Conservation (phyloP, 352 stramenopile species). For the Globisporangium mamillatum region DNA sequence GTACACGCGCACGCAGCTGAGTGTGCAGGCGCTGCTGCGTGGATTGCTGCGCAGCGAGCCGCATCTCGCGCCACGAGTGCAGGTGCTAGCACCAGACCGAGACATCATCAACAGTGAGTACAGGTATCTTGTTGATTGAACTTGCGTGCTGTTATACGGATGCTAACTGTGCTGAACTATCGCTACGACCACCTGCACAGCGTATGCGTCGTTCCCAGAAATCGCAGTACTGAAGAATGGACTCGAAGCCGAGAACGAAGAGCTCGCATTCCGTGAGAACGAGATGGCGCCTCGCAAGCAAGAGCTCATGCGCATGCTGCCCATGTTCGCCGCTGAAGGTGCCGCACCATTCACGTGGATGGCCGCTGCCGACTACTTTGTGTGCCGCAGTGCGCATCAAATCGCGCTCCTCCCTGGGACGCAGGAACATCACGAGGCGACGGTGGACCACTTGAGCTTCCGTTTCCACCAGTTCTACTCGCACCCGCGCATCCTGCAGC, state of each 20-base stretch:
- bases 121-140: background rate
- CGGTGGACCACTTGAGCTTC: slow-evolving; percentile 56
- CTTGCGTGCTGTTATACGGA: background rate
- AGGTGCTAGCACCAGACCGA: slow-evolving; percentile 54
- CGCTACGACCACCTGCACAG: slow-evolving; percentile 19
- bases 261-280: slow-evolving; percentile 45
- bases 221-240: slow-evolving; percentile 51
- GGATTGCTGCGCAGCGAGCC: slow-evolving; percentile 40
- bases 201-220: slow-evolving; percentile 61
- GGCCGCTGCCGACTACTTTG: slow-evolving; percentile 68
- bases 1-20: slow-evolving; percentile 80
- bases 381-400: slow-evolving; percentile 58
- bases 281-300: slow-evolving; percentile 49
- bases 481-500: slow-evolving; percentile 55
- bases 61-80: slow-evolving; percentile 35
- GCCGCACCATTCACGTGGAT: slow-evolving; percentile 66
- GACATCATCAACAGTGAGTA: slow-evolving; percentile 84
- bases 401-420: slow-evolving; percentile 53
- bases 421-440: slow-evolving; percentile 33
- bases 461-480: slow-evolving; percentile 85
- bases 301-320: slow-evolving; percentile 53
- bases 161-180: background rate
- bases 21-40: slow-evolving; percentile 58
- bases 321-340: slow-evolving; percentile 29
- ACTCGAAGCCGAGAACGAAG: slow-evolving; percentile 49